Evolutionary conservation across 352 stramenopile genomes (phyloP), one percentile per base, ranked within the genome.

Genomic region (Blastocystis sp.): DNA sequence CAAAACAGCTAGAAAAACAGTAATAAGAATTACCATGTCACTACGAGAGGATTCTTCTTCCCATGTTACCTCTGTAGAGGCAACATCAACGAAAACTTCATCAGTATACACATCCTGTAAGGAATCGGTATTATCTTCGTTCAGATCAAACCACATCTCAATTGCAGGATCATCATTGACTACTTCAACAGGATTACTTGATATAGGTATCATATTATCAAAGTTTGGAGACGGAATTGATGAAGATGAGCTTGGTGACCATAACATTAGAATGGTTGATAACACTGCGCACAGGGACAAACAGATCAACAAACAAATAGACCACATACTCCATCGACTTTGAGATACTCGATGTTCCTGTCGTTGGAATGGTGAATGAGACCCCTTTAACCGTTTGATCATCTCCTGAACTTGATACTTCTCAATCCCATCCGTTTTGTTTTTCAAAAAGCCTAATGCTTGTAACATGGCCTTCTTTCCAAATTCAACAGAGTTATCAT

Each of bases 141-240:
- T 9, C 40, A 48, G 9, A 9, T 48, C 40, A 48, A 9, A n/a
- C n/a, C n/a, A 48, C 40, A 48, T 9, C 9, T 48, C 40, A 2
- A 48, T 9, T 48, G 9, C 40, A 48, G 40, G 40, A 48, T 48
- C 9, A 48, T 48, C 40, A 48, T 48, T 48, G 3, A 48, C 40
- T 9, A 9, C 9, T 48, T 48, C 40, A 2, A 48, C 40, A 48
- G 40, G 40, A 48, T 48, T 9, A 9, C 9, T 48, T 9, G 2
- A 9, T 2, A 48, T 2, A 48, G 40, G 40, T 9, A 48, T 48
- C 40, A 60, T 35, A 33, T 22, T 42, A 64, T 84, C 73, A 57
- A 68, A 84, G 51, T 69, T 84, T 0, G 73, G 73, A 54, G 70
- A 81, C 30, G 33, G 35, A 60, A 53, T 60, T 4, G 19, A 30